phyloP scores from a whole-genome alignment of 148 eudicot species.

The Heliosperma pusillum region DNA sequence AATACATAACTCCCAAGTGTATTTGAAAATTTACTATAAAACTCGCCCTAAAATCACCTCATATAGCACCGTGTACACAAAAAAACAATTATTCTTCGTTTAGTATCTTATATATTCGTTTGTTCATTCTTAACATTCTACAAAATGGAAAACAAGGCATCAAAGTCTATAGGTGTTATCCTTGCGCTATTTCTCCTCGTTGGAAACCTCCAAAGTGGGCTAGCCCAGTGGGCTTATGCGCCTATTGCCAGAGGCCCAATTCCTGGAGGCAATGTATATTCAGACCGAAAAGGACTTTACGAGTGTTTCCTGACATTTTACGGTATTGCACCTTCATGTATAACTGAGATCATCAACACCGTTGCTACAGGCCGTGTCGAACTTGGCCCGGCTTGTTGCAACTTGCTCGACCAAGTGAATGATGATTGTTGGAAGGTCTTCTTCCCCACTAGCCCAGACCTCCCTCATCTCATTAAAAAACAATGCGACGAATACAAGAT shows the following conservation, averaged over 20 bases:
- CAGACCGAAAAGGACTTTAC: neutral
- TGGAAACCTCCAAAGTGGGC: neutral
- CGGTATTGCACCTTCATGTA: neutral
- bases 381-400: neutral
- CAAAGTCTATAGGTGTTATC: neutral
- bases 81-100: too few species aligned
- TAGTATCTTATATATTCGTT: too few species aligned
- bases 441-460: too few species aligned
- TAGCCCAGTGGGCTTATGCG: constrained; percentile 3
- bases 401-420: neutral
- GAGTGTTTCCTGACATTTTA: neutral
- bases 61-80: too few species aligned
- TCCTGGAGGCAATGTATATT: neutral
- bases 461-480: too few species aligned
- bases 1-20: too few species aligned
- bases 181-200: neutral
- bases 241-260: neutral
- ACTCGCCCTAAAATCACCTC: too few species aligned
- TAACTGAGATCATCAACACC: neutral
- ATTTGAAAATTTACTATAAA: too few species aligned
- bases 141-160: neutral
- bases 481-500: too few species aligned
- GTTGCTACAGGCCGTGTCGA: neutral
- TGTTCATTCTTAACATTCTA: too few species aligned
- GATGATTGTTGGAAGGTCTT: too few species aligned